phyloP scores from a whole-genome alignment of 192 early-diverging fungal species.

The Rhizoclosmatium sp. region DNA sequence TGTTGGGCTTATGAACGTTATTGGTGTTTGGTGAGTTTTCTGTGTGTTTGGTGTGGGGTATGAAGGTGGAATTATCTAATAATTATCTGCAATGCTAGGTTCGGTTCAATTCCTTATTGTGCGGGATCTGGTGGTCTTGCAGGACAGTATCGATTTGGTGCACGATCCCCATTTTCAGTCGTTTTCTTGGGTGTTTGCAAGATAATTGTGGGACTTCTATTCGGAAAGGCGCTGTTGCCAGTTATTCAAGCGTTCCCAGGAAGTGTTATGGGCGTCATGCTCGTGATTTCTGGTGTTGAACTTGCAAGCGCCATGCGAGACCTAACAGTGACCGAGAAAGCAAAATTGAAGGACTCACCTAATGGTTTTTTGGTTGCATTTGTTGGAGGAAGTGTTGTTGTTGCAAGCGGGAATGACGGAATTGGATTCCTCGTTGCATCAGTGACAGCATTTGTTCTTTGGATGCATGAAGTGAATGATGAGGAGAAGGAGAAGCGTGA shows the following conservation, averaged over 20 bases:
- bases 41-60: slow-evolving; percentile 55
- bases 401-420: slow-evolving; percentile 31
- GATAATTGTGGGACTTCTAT: slow-evolving; percentile 80
- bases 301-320: slow-evolving; percentile 63
- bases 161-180: slow-evolving; percentile 81
- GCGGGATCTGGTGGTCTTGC: slow-evolving; percentile 90
- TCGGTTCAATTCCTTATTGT: slow-evolving; percentile 26
- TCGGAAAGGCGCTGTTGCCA: slow-evolving; percentile 79
- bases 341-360: slow-evolving; percentile 37
- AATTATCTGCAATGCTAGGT: slow-evolving; percentile 11
- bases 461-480: slow-evolving; percentile 30
- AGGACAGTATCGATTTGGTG: slow-evolving; percentile 94
- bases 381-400: slow-evolving; percentile 28
- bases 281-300: slow-evolving; percentile 84
- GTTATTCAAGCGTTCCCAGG: slow-evolving; percentile 77
- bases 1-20: slow-evolving; percentile 82
- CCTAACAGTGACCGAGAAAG: slow-evolving; percentile 50
- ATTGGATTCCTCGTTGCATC: slow-evolving; percentile 31
- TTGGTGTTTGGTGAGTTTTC: slow-evolving; percentile 82
- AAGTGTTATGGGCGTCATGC: slow-evolving; percentile 85
- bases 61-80: background rate
- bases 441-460: slow-evolving; percentile 32
- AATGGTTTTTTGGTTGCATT: slow-evolving; percentile 24
- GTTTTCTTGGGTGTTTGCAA: slow-evolving; percentile 80
- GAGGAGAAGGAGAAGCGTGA: slow-evolving; percentile 6